Percentiles rank a stretch among this genome's conserved stretches.
Conservation (phyloP, 2,329 filamentous ascomycete genomes). For the Zymoseptoria ardabiliae region DNA sequence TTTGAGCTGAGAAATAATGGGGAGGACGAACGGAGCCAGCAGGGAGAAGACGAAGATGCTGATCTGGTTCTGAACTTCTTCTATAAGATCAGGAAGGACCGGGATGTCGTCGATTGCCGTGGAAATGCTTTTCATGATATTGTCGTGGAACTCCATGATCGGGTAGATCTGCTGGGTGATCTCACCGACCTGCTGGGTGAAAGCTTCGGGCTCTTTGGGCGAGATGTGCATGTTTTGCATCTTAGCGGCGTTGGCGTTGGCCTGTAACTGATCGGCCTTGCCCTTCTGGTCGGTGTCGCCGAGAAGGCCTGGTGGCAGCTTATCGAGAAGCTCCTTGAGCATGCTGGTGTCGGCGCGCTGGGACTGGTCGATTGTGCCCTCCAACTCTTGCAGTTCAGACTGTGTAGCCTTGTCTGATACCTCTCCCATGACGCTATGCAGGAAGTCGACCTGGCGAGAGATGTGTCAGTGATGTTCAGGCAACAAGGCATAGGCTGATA, state of each 20-base stretch:
- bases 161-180: conserved; percentile 77
- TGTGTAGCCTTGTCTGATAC: conserved; percentile 86
- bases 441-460: no score
- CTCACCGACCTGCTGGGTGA: conserved; percentile 67
- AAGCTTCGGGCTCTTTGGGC: conserved; percentile 75
- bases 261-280: conserved; percentile 72
- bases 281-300: conserved; percentile 66
- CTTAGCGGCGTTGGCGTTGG: conserved; percentile 65
- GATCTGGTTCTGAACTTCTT: conserved; percentile 79
- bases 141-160: conserved; percentile 83
- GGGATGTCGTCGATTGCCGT: conserved; percentile 78
- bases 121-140: conserved; percentile 71
- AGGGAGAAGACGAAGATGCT: conserved; percentile 88
- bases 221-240: conserved; percentile 67
- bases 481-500: no score
- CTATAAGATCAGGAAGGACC: conserved; percentile 73
- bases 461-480: no score
- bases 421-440: conserved; percentile 57
- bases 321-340: conserved; percentile 70
- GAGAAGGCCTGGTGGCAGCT: conserved; percentile 74
- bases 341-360: conserved; percentile 61
- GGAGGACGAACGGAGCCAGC: conserved; percentile 78
- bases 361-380: conserved; percentile 65
- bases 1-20: conserved; percentile 80
- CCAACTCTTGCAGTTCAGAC: conserved; percentile 81